phyloP scores from a whole-genome alignment of 164 flowering plant species.

The Malania oleifera region DNA sequence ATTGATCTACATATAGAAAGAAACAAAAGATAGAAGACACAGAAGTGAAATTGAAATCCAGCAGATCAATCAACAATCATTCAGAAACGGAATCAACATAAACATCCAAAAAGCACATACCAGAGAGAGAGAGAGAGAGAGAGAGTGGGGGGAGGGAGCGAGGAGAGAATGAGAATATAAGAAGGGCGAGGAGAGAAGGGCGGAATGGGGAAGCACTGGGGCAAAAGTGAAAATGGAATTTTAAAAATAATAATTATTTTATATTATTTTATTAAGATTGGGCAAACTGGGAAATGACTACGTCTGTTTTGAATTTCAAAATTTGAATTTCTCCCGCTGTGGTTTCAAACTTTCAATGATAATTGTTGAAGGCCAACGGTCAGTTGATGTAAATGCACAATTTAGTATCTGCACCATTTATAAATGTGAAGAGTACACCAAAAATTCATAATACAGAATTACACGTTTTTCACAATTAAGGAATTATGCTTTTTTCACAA shows the following conservation, averaged over 20 bases:
- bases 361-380: no score
- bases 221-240: neutral
- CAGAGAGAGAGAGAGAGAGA: neutral
- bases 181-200: neutral
- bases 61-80: neutral
- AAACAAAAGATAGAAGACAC: neutral
- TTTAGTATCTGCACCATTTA: no score
- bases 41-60: neutral
- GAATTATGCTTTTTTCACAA: no score
- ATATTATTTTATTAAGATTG: neutral
- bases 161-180: neutral
- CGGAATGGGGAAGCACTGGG: neutral
- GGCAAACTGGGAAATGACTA: neutral
- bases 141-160: neutral
- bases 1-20: slow-evolving; percentile 5
- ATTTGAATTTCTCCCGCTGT: slow-evolving; percentile 23
- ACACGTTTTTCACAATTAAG: no score
- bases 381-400: no score
- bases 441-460: no score
- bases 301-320: slow-evolving; percentile 23
- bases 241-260: neutral
- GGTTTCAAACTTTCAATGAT: no score
- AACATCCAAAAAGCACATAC: neutral
- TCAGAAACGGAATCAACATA: neutral
- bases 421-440: no score